These are phyloP conservation scores for Xylaria bambusicola DNA, from an alignment of 495 filamentous ascomycete species.

Conservation along the genomic window DNA sequence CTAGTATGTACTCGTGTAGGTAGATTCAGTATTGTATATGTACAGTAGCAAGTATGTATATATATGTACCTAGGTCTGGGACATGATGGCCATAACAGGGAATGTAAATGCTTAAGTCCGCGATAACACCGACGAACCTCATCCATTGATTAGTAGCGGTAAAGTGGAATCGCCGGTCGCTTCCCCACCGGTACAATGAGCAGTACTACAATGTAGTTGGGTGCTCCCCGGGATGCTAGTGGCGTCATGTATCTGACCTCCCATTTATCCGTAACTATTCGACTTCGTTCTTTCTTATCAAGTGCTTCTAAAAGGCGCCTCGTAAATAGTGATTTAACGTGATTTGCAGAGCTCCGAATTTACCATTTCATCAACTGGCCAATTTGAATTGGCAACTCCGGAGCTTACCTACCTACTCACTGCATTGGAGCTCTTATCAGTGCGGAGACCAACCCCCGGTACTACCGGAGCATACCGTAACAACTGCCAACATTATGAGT, in stretches of 20 bases:
- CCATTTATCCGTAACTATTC: conserved; percentile 7
- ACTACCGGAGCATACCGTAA: conserved; percentile 1
- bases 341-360: not conserved
- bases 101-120: conserved; percentile 31
- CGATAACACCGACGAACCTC: conserved; percentile 32
- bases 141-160: no score
- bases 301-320: no score
- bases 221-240: conserved; percentile 17
- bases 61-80: no score
- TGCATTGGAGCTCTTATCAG: not conserved
- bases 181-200: conserved; percentile 1
- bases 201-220: no score
- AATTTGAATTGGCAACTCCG: not conserved
- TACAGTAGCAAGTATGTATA: no score
- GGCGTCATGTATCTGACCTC: conserved; percentile 24
- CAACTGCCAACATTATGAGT: conserved; percentile 23
- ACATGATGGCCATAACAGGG: not conserved
- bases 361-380: not conserved
- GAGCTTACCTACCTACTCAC: not conserved
- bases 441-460: conserved; percentile 12
- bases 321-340: not conserved
- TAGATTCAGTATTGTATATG: no score
- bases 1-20: no score
- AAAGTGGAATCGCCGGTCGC: not conserved
- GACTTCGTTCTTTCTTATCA: not conserved